Percentiles rank a stretch among this genome's conserved stretches.
These are phyloP conservation scores for Phytophthora megakarya DNA, from an alignment of 352 stramenopile genomes.

Conservation along the genomic window DNA sequence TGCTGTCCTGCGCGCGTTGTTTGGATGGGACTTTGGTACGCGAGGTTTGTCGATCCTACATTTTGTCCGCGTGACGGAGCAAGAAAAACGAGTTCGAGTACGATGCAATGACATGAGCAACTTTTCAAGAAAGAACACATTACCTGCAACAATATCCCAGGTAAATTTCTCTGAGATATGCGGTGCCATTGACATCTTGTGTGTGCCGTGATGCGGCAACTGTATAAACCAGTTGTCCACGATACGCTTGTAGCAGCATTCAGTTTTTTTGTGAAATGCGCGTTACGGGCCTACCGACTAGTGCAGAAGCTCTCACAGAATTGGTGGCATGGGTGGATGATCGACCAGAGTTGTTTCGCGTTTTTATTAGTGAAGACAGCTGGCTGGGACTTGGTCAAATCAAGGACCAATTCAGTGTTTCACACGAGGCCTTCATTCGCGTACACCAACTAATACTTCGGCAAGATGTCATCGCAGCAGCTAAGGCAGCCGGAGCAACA, in stretches of 20 bases:
- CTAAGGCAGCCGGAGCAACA: too few species aligned
- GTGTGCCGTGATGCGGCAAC: not conserved
- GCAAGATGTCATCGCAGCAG: not conserved
- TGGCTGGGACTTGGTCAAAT: not conserved
- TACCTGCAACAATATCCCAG: not conserved
- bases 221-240: slow-evolving; percentile 2
- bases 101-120: slow-evolving; percentile 2
- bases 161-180: not conserved
- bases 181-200: not conserved
- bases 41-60: slow-evolving; percentile 7
- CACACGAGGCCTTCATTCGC: slow-evolving; percentile 2
- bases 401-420: not conserved
- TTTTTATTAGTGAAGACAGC: not conserved
- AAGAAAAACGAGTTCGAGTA: not conserved
- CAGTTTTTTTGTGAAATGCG: not conserved
- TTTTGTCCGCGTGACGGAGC: slow-evolving; percentile 2
- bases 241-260: not conserved
- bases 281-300: slow-evolving; percentile 8
- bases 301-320: not conserved
- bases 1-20: slow-evolving; percentile 17
- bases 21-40: slow-evolving; percentile 20
- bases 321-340: slow-evolving; percentile 9
- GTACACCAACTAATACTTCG: slow-evolving; percentile 9
- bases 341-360: slow-evolving; percentile 10
- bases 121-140: slow-evolving; percentile 16